Evolutionary conservation across 164 flowering plant species (phyloP), one percentile per base, ranked within the genome.

Genomic region (Annona cherimola): DNA sequence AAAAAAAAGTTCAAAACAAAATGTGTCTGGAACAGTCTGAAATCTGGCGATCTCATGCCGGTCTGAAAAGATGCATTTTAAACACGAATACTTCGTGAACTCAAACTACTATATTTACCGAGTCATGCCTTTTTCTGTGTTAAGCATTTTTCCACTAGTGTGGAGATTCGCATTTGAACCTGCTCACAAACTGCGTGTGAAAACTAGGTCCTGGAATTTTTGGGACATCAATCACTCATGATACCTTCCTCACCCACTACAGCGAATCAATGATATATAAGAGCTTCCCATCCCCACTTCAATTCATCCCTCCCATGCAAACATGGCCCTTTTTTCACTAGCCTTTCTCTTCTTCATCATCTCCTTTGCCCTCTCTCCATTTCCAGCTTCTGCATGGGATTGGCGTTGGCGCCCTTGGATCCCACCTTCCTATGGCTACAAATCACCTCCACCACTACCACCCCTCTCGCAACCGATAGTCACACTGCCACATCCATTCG

Each of bases 361-460:
- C 2, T 40, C 44, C n/a, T 63, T 74, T 41, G 72, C 57, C 62
- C 64, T 68, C 54, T 46, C 55, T 7, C 46, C 57, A 26, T n/a
- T 45, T 45, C 63, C 54, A 44, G 70, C 70, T 8, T 57, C 57
- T 50, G 57, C 57, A 50, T 50, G 57, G 57, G 14, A 50, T 50
- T 54, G 20, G 42, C 42, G 41, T 18, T 62, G 7, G 54, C 59
- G 16, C 14, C 57, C 59, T 40, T 19, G 42, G 20, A 14, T 68
- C 1, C 57, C 69, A 42, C 54, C 39, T 4, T 42, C 26, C 18
- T 39, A 54, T 41, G 61, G 39, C 18, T 41, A 42, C 20, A 59
- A 50, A 3, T 42, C 41, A 11, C 45, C 68, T 50, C 76, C 69
- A 57, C 57, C 69, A 39, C 69, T 16, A 0, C 74, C 68, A 16